phyloP scores from a whole-genome alignment of 306 rosid genomes.

The Gastrolobium bilobum region DNA sequence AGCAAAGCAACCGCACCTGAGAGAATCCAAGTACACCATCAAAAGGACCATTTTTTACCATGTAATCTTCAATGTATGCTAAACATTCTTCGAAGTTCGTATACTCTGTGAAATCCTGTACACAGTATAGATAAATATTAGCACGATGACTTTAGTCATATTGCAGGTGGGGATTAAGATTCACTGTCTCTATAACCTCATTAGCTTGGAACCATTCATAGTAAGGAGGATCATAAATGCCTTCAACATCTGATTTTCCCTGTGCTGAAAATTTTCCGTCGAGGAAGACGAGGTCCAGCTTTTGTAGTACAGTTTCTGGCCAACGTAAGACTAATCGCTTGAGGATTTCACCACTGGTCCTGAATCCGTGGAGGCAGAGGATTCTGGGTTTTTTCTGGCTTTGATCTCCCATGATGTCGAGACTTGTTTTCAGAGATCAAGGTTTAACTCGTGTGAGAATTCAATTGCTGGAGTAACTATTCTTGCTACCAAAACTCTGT shows the following conservation, averaged over 20 bases:
- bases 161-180: neutral
- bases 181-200: constrained; percentile 44
- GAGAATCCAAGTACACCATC: constrained; percentile 69
- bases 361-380: constrained; percentile 69
- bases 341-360: constrained; percentile 63
- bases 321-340: constrained; percentile 46
- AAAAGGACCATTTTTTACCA: constrained; percentile 66
- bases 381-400: constrained; percentile 52
- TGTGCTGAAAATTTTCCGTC: constrained; percentile 56
- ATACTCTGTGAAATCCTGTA: constrained; percentile 49
- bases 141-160: neutral
- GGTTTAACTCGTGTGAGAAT: neutral
- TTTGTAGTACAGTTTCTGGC: constrained; percentile 49
- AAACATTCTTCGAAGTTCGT: constrained; percentile 58
- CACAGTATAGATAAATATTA: neutral
- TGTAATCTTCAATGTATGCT: constrained; percentile 60
- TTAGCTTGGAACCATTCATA: constrained; percentile 70
- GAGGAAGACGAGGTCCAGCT: constrained; percentile 61
- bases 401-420: constrained; percentile 43
- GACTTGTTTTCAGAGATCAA: neutral
- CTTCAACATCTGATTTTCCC: constrained; percentile 56
- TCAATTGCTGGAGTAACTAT: neutral
- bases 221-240: constrained; percentile 62
- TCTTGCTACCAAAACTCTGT: neutral
- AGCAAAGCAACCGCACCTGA: constrained; percentile 40